Conservation (phyloP, 139 green algal species). For the Haematococcus lacustris region DNA sequence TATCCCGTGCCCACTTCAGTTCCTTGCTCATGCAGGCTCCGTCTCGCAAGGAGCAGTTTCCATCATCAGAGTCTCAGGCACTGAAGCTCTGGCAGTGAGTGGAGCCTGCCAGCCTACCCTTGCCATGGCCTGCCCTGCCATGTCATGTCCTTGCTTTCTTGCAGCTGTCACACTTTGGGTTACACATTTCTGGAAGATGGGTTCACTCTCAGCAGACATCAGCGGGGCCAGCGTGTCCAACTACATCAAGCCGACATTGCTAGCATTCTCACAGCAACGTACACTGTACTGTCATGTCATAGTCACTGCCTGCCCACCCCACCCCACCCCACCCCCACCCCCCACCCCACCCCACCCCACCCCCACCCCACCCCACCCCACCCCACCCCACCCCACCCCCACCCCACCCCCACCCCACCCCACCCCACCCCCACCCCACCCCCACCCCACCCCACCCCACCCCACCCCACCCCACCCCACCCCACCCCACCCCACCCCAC, state of each 20-base stretch:
- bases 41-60: constrained; percentile 61
- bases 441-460: no score
- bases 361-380: no score
- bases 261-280: not conserved
- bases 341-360: no score
- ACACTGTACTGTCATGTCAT: not conserved
- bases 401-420: no score
- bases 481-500: no score
- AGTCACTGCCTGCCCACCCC: not conserved
- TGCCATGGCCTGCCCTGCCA: not conserved
- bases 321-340: no score
- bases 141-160: not conserved
- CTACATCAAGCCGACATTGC: not conserved
- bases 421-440: no score
- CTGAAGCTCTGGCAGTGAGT: constrained; percentile 46
- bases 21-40: constrained; percentile 23
- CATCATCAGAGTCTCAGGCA: constrained; percentile 83
- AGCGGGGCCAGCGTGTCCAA: not conserved
- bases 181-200: not conserved
- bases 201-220: not conserved
- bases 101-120: not conserved
- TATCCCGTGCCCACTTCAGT: not conserved
- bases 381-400: no score
- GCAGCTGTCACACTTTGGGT: not conserved
- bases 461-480: no score